Conservation (phyloP, 108 stramenopile genomes). For the Cylindrotheca closterium region DNA sequence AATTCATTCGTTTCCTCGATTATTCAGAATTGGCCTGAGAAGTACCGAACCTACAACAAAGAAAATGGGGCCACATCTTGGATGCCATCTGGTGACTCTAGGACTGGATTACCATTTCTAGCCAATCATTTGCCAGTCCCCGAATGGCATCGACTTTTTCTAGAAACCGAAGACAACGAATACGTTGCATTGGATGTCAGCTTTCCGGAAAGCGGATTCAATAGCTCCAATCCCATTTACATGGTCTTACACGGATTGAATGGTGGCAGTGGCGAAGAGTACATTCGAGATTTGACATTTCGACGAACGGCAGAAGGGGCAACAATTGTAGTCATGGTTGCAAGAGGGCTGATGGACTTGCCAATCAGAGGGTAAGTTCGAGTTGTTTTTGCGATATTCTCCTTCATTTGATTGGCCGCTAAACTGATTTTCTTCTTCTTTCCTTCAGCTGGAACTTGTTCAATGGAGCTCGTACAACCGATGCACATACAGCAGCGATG, state of each 20-base stretch:
- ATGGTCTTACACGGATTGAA: slow-evolving; percentile 90
- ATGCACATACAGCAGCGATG: slow-evolving; percentile 73
- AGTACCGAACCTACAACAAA: slow-evolving; percentile 45
- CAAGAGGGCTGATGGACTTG: slow-evolving; percentile 86
- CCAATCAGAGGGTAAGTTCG: slow-evolving; percentile 48
- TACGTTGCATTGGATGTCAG: slow-evolving; percentile 77
- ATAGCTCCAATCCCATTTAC: slow-evolving; percentile 63
- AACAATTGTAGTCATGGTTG: slow-evolving; percentile 78
- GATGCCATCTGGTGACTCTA: slow-evolving; percentile 79
- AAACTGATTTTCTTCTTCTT: neutral
- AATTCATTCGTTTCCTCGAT: slow-evolving; percentile 52
- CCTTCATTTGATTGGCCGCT: neutral
- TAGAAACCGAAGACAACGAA: slow-evolving; percentile 23
- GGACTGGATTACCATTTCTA: slow-evolving; percentile 81
- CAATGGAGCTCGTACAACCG: slow-evolving; percentile 84
- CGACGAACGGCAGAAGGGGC: slow-evolving; percentile 59
- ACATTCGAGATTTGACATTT: slow-evolving; percentile 74
- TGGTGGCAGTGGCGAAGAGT: slow-evolving; percentile 83
- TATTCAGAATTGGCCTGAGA: slow-evolving; percentile 57
- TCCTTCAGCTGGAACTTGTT: slow-evolving; percentile 65
- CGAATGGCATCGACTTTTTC: slow-evolving; percentile 58
- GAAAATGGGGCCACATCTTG: slow-evolving; percentile 67
- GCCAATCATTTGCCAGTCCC: slow-evolving; percentile 22
- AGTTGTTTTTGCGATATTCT: neutral
- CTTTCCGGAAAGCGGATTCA: slow-evolving; percentile 45